Conservation (phyloP, 2,329 filamentous ascomycete species). For the Stemphylium beticola region DNA sequence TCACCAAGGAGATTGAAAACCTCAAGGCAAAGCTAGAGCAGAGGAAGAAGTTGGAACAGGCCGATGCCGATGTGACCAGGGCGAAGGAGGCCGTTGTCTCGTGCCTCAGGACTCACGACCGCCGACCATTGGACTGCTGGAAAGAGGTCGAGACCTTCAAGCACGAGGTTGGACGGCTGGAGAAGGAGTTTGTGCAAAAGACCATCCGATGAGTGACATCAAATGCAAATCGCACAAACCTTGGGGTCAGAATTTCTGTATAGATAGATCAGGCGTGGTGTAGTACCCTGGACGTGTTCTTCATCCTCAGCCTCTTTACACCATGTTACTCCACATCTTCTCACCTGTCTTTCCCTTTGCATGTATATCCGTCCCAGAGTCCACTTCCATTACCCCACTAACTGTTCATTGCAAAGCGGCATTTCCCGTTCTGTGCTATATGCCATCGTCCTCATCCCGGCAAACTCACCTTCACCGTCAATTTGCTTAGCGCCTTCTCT, state of each 20-base stretch:
- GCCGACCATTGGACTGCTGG: slow-evolving; percentile 92
- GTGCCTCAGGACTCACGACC: slow-evolving; percentile 83
- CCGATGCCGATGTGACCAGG: slow-evolving; percentile 74
- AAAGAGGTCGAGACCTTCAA: slow-evolving; percentile 90
- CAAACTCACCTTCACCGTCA: slow-evolving; percentile 8
- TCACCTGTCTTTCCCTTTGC: neutral
- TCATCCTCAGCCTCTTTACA: neutral
- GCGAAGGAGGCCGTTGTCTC: slow-evolving; percentile 78
- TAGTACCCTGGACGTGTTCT: slow-evolving; percentile 7
- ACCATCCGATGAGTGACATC: slow-evolving; percentile 60
- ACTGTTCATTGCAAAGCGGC: neutral
- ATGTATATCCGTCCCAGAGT: neutral
- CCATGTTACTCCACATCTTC: neutral
- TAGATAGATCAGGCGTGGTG: slow-evolving; percentile 26
- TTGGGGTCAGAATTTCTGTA: slow-evolving; percentile 24
- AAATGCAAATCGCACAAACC: neutral
- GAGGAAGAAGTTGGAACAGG: slow-evolving; percentile 64
- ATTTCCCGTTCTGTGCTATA: neutral
- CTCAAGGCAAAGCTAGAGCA: slow-evolving; percentile 58
- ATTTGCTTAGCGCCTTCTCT: neutral
- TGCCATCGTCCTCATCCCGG: neutral
- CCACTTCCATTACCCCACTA: neutral
- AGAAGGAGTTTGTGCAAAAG: slow-evolving; percentile 86
- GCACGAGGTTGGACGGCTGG: slow-evolving; percentile 83
- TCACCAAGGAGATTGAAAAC: slow-evolving; percentile 64